Evolutionary conservation across 2,329 filamentous ascomycete species (phyloP).

Genomic region (Fusarium falciforme): DNA sequence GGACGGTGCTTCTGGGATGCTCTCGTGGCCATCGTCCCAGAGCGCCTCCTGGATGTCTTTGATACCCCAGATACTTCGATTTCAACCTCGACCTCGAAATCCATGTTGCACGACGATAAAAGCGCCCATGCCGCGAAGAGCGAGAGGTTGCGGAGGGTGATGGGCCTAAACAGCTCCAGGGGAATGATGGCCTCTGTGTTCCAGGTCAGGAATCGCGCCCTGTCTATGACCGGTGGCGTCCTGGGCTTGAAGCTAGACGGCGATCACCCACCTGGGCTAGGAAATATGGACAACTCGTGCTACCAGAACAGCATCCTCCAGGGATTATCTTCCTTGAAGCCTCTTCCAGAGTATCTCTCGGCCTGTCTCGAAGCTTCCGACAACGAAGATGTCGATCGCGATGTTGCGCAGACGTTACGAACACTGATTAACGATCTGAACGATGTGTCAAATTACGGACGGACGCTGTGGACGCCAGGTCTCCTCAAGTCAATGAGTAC

Average conservation of each 20-base stretch:
- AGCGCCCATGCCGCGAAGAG: constrained; percentile 70
- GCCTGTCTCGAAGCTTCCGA: constrained; percentile 51
- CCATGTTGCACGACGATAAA: constrained; percentile 52
- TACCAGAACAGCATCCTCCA: constrained; percentile 98
- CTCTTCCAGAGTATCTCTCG: constrained; percentile 75
- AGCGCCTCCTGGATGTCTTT: constrained; percentile 66
- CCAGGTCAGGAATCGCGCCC: constrained; percentile 66
- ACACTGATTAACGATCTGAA: constrained; percentile 78
- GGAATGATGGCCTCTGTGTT: constrained; percentile 68
- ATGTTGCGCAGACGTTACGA: constrained; percentile 64
- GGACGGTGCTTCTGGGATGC: constrained; percentile 69
- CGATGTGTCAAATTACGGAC: constrained; percentile 76
- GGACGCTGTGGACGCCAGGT: constrained; percentile 82
- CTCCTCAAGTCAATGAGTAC: constrained; percentile 92
- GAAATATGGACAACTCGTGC: constrained; percentile 95
- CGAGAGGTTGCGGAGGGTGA: constrained; percentile 70
- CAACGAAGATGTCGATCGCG: constrained; percentile 43
- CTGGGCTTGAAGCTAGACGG: constrained; percentile 53
- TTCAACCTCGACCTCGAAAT: constrained; percentile 54
- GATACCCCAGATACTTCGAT: constrained; percentile 66
- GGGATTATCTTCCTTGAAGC: constrained; percentile 79
- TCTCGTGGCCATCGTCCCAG: constrained; percentile 68
- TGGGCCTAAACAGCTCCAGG: constrained; percentile 66
- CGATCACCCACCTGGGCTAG: constrained; percentile 74
- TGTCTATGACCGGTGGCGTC: constrained; percentile 62